Base-by-base conservation (phyloP, 768 basidiomycete species). In the Paxillus involutus region DNA sequence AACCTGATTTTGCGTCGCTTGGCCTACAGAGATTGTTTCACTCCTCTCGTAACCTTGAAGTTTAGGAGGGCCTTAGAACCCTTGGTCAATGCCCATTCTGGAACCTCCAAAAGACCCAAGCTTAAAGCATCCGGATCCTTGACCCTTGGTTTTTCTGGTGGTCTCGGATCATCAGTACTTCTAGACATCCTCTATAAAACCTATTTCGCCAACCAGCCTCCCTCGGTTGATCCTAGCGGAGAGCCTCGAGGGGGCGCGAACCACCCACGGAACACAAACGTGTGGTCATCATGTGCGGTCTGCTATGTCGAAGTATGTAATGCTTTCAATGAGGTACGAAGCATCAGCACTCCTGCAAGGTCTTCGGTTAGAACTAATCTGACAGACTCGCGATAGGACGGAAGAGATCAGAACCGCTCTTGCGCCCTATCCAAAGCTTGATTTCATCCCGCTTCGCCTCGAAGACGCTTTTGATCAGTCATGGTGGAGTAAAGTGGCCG, bases 71-170 rank as follows among this genome's bases (percentile, higher is more conserved):
- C 77, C 0, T 71, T 92, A 9, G 87, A 89, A 60, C 86, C 88
- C 2, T 74, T 68, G 11, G 75, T 91, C 42, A 89, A 89, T 56
- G 70, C 73, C 4, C 71, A 72, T n/a, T 72, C 80, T 13, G 77
- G 82, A 58, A 80, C 77, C 10, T 76, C 82, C 16, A 77, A 84
- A 41, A 78, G 82, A 35, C 83, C 80, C 48, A 75, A 76, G 11
- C 73, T 89, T 4, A 85, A 83, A 59, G 88, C 90, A 2, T 72
- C 80, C 9, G 89, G 89, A 46, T 83, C 85, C 53, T 72, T 93
- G 5, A 70, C 85, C 9, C 66, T 93, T 16, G 90, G 79, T 1
- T 82, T 85, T 54, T 91, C 90, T n/a, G 91, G 91, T 8, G 90
- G 91, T 3, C 75, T 90, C 1, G 85, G 88, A 4, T 90, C 91